These are phyloP conservation scores for Trifolium repens DNA, from an alignment of 306 rosid species.

Conservation along the genomic window DNA sequence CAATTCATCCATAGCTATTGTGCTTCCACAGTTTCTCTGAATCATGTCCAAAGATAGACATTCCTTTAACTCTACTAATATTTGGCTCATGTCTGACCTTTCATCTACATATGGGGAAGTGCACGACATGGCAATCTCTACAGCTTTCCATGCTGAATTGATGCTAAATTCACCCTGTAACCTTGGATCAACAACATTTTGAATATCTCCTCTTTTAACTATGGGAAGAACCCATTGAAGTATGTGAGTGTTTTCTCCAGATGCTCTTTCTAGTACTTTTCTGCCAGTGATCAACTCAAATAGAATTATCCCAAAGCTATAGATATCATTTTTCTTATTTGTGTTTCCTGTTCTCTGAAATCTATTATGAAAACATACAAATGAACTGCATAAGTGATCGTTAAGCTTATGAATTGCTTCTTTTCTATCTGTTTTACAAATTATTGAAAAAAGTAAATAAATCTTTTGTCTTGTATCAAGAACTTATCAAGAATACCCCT, in stretches of 20 bases:
- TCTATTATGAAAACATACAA: constrained; percentile 1
- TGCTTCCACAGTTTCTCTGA: background rate
- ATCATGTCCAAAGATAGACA: constrained; percentile 38
- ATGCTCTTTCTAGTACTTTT: constrained; percentile 8
- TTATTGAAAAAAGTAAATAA: too few relatives aligned
- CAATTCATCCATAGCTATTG: background rate
- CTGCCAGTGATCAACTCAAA: constrained; percentile 46
- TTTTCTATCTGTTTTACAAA: too few relatives aligned
- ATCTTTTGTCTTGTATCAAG: too few relatives aligned
- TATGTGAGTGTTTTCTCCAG: constrained; percentile 27
- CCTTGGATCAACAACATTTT: constrained; percentile 39
- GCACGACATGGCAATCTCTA: constrained; percentile 44
- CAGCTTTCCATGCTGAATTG: constrained; percentile 40
- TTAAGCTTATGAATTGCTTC: background rate
- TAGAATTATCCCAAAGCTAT: constrained; percentile 50
- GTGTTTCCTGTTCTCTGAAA: constrained; percentile 25
- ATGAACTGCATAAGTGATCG: background rate
- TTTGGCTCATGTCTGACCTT: constrained; percentile 48
- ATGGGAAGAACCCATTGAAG: constrained; percentile 40
- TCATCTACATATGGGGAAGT: background rate
- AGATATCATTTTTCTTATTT: constrained; percentile 41
- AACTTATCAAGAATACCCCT: too few relatives aligned
- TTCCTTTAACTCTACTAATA: constrained; percentile 38
- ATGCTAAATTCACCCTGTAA: constrained; percentile 35
- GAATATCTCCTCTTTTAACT: constrained; percentile 40